A percentile compares a stretch with the other conserved stretches of the same genome.
Conservation (phyloP, 129 eudicot species). For the Chrysanthemum lavandulifolium region DNA sequence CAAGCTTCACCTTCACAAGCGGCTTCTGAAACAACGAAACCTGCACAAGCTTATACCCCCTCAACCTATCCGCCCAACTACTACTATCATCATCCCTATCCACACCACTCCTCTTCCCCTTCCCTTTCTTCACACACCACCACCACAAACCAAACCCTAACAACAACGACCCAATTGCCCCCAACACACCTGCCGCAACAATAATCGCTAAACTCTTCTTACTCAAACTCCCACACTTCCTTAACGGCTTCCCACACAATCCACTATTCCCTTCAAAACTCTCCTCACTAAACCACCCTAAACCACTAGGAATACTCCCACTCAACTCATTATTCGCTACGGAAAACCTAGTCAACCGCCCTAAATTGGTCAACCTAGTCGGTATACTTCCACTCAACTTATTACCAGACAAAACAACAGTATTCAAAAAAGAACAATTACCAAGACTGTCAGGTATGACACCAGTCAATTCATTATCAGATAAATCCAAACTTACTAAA, state of each 20-base stretch:
- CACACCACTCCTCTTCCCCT: slow-evolving; percentile 49
- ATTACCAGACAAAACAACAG: slow-evolving; percentile 42
- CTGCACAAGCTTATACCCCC: slow-evolving; percentile 61
- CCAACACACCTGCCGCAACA: slow-evolving; percentile 71
- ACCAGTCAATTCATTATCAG: slow-evolving; percentile 53
- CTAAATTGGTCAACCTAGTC: slow-evolving; percentile 38
- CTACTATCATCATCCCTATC: slow-evolving; percentile 52
- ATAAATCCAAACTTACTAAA: slow-evolving; percentile 61
- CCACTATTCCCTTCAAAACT: slow-evolving; percentile 51
- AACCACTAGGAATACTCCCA: slow-evolving; percentile 52
- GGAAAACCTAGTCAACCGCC: slow-evolving; percentile 53
- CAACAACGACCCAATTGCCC: slow-evolving; percentile 68
- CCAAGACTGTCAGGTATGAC: slow-evolving; percentile 53
- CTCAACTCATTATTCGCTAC: slow-evolving; percentile 57
- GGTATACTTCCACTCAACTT: slow-evolving; percentile 66
- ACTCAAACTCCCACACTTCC: slow-evolving; percentile 69
- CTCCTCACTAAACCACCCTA: slow-evolving; percentile 17
- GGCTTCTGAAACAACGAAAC: slow-evolving; percentile 78
- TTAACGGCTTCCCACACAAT: slow-evolving; percentile 61
- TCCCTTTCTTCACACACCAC: slow-evolving; percentile 52
- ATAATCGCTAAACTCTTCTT: slow-evolving; percentile 60
- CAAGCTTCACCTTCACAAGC: slow-evolving; percentile 63
- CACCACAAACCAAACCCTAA: slow-evolving; percentile 80
- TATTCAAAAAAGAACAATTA: slow-evolving; percentile 57
- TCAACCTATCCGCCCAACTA: slow-evolving; percentile 60